phyloP scores from a whole-genome alignment of 352 stramenopile genomes.

The Aphanomyces astaci region DNA sequence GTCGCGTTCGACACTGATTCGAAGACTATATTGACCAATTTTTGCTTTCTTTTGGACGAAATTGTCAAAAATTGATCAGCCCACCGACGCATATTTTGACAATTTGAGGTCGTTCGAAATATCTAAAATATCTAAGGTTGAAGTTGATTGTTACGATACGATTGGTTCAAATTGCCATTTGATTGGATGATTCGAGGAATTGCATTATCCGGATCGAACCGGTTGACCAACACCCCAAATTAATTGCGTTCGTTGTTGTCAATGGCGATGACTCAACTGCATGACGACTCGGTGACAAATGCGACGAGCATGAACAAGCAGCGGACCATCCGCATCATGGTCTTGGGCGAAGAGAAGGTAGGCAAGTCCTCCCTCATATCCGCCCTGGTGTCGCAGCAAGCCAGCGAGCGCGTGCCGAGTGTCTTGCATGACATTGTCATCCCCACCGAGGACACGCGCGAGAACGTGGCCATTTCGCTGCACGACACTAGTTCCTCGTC shows the following conservation, averaged over 20 bases:
- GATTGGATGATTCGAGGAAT: no score
- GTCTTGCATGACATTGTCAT: constrained; percentile 86
- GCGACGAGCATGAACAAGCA: constrained; percentile 39
- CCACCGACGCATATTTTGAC: no score
- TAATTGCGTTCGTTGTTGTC: neutral
- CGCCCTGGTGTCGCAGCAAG: constrained; percentile 81
- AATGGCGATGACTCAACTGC: constrained; percentile 3
- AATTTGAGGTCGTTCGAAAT: neutral
- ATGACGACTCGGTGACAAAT: neutral
- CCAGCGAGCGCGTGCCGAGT: constrained; percentile 78
- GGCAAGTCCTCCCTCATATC: constrained; percentile 89
- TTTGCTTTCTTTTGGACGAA: neutral
- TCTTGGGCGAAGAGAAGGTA: constrained; percentile 84
- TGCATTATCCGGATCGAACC: neutral
- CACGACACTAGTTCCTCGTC: constrained; percentile 51
- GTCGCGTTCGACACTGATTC: neutral
- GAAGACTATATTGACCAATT: no score
- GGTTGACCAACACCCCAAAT: neutral
- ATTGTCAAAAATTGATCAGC: no score
- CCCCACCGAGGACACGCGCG: constrained; percentile 79
- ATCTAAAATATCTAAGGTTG: neutral
- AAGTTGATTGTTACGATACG: neutral
- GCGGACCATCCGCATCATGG: constrained; percentile 81
- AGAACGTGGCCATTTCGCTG: constrained; percentile 86
- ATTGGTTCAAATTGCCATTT: neutral